A percentile compares a stretch with the other conserved stretches of the same genome.
Conservation (phyloP, 345 rosid species). For the Boechera divaricarpa region DNA sequence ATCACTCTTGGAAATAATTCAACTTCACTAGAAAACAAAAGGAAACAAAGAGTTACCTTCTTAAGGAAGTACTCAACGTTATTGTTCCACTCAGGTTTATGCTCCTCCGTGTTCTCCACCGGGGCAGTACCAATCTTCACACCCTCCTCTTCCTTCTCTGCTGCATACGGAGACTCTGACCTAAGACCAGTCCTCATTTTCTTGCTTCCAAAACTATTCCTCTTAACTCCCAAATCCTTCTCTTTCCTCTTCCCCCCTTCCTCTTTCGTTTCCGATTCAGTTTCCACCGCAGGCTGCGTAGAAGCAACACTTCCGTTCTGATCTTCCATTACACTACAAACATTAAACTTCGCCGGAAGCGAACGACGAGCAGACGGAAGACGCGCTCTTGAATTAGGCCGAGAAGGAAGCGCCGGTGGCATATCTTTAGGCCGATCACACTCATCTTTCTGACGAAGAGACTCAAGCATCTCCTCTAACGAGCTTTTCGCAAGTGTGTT, state of each 20-base stretch:
- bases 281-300: conserved; percentile 30
- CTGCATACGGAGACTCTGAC: conserved; percentile 69
- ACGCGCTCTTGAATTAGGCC: conserved; percentile 84
- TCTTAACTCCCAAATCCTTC: conserved; percentile 56
- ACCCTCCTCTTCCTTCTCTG: conserved; percentile 47
- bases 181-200: conserved; percentile 61
- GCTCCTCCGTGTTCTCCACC: conserved; percentile 32
- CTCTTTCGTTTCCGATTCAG: conserved; percentile 50
- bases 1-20: not conserved
- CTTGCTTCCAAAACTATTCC: conserved; percentile 82
- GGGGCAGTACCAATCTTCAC: conserved; percentile 31
- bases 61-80: conserved; percentile 78
- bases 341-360: conserved; percentile 62
- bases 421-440: conserved; percentile 71
- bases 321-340: conserved; percentile 31
- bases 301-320: conserved; percentile 41
- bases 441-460: conserved; percentile 73
- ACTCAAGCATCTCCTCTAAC: conserved; percentile 95
- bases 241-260: conserved; percentile 71
- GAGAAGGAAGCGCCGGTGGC: conserved; percentile 92
- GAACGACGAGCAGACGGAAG: conserved; percentile 81
- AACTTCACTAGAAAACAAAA: conserved; percentile 1
- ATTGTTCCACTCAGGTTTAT: conserved; percentile 64
- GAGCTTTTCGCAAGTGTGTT: conserved; percentile 71
- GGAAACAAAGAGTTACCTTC: conserved; percentile 50